These are phyloP conservation scores for Fusarium bulbicola DNA, from an alignment of 2,329 filamentous ascomycete genomes.

Conservation along the genomic window DNA sequence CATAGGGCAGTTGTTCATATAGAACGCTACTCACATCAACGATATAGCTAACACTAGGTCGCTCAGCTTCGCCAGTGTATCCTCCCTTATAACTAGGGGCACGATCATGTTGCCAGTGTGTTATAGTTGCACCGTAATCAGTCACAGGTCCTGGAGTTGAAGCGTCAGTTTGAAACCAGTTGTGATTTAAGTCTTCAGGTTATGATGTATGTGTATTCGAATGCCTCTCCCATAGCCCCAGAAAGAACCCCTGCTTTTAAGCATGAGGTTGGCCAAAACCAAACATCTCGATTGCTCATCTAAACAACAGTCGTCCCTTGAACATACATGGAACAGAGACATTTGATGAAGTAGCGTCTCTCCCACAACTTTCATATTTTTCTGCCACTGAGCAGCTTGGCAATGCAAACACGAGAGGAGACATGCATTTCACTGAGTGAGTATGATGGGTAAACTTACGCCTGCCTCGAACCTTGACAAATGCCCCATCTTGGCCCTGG, in stretches of 20 bases:
- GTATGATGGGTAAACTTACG: constrained; percentile 52
- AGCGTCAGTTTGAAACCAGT: constrained; percentile 31
- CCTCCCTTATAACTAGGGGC: constrained; percentile 73
- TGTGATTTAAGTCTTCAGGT: constrained; percentile 8
- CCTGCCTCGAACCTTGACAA: constrained; percentile 60
- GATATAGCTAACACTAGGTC: constrained; percentile 89
- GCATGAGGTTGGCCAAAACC: neutral
- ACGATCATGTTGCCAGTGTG: constrained; percentile 90
- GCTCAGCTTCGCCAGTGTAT: constrained; percentile 78
- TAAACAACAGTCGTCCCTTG: neutral
- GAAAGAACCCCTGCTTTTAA: neutral
- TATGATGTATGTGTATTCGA: neutral
- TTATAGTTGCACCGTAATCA: constrained; percentile 89
- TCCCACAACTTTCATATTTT: neutral
- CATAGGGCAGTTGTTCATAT: constrained; percentile 5
- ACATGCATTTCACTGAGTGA: neutral
- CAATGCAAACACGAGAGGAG: neutral
- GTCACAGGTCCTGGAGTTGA: constrained; percentile 78
- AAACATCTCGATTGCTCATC: neutral
- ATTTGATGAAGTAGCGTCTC: neutral
- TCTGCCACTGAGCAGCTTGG: constrained; percentile 22
- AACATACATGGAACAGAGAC: neutral
- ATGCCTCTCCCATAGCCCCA: neutral
- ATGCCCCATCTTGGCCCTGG: constrained; percentile 55
- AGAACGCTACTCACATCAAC: constrained; percentile 72